Evolutionary conservation across 345 rosid species (phyloP), one percentile per base, ranked within the genome.

Genomic region (Citrus reticulata): DNA sequence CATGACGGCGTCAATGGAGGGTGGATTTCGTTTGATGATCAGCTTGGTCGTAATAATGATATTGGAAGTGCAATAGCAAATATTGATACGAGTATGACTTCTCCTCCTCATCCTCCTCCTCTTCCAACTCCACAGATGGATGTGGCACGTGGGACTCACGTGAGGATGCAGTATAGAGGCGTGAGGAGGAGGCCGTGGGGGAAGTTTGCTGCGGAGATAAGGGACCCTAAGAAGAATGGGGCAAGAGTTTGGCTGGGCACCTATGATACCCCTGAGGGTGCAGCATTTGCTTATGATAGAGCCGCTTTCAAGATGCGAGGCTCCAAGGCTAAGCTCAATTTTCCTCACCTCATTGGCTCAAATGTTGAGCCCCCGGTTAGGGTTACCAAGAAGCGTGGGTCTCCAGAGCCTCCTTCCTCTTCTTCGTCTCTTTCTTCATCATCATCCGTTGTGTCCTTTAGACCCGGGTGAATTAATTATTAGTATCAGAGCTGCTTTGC

Each of bases 181-280:
- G 85, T 86, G 39, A 83, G 82, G 81, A 81, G 86, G 68, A 72
- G 97, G 75, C 93, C 93, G 7, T 90, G 93, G 97, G 94, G 97
- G 68, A 89, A 87, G 72, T 89, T 81, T 60, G 94, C 92, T 57
- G 94, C 94, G 40, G 94, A 90, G 90, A 87, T 92, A 0, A 85
- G 94, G 30, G 94, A 87, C 66, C 91, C 89, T 22, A 91, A 89
- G 85, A 88, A 82, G 81, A 90, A 87, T 42, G 91, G 92, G 2
- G 87, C 91, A 0, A 87, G 97, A 68, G 79, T 80, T 62, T 92
- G 97, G 97, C 89, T 92, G 0, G 94, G 97, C 67, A 92, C 94
- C 4, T 89, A 89, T 72, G 89, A 87, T 85, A 84, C 84, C 9
- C 85, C 90, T 0, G 81, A 73, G 58, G 81, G 58, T 7, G 81